Evolutionary conservation across 768 basidiomycete species (phyloP), one percentile per base, ranked within the genome.

Genomic region (Boletus speciosus): DNA sequence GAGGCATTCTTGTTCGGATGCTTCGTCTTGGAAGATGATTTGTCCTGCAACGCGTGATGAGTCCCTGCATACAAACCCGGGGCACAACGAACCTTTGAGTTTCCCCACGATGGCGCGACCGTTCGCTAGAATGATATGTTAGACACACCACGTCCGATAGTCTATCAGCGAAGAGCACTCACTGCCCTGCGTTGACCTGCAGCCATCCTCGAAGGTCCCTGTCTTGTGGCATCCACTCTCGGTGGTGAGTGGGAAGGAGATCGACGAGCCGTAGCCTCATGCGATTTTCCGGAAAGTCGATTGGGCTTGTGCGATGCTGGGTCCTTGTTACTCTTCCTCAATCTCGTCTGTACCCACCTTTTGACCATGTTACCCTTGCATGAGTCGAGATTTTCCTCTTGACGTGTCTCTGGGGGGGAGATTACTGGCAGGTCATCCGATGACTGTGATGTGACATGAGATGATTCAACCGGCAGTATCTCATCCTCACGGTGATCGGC

Each of bases 391-490:
- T 37, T 9, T n/a, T 19, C 10, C 38, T 11, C 19, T 21, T 2
- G 19, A 12, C 19, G 11, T 11, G 38, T 9, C 11, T 19, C 38
- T 10, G 38, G 6, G 10, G 11, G 10, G 10, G 19, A 21, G 2
- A 6, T 39, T 10, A 11, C 37, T 38, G n/a, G 37, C 10, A 9
- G 3, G 19, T 3, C 2, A 7, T 25, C 8, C 5, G 41, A 11
- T 32, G 10, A 2, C 23, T 7, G 40, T 14, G 14, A 4, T 23
- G 6, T 5, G 10, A 16, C 27, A n/a, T 43, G 42, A 11, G 16
- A 27, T 3, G 6, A 10, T 3, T 2, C 42, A 6, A 29, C 1
- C 0, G 16, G 2, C 5, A 3, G n/a, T 19, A 9, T 2, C n/a
- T 19, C 27, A 6, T 12, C 43, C 29, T 42, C 23, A 15, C 12